Evolutionary conservation across 2,329 filamentous ascomycete genomes (phyloP), one percentile per base, ranked within the genome.

Genomic region (Pseudogymnoascus sp.): DNA sequence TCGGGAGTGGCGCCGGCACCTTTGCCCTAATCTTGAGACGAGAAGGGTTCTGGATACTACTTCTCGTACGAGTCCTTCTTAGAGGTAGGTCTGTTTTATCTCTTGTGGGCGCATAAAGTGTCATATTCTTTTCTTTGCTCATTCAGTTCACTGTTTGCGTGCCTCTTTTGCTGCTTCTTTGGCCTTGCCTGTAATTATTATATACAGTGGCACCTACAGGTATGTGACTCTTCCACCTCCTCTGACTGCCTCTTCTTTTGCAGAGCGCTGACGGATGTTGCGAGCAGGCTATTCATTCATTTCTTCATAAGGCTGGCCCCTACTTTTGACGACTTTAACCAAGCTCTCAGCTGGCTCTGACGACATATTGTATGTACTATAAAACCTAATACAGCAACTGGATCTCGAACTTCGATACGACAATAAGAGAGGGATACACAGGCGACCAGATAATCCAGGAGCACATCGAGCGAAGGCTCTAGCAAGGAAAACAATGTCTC

Each of bases 391-490:
- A 54, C 47, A 2, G 47, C n/a, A 32, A 32, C 47, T 12, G n/a
- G 11, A 6, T 12, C 47, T 54, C 47, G 47, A 54, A 34, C 14
- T 54, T 32, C 28, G 47, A 54, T 54, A 54, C 28, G 12, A 6
- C 6, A 54, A 22, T 6, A 41, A 25, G 57, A 25, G 34, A 41
- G 57, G 25, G 34, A 41, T 16, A 41, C 12, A 41, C 6, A 58
- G 57, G 9, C 32, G 11, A 37, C 25, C 2, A 7, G 57, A 58
- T 22, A 58, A 41, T 39, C 6, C 11, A 37, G 32, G 57, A 62
- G 67, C 65, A 67, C 32, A 35, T 57, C 66, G 62, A 38, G 57
- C 14, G 63, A 64, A 61, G 34, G 57, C 32, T 58, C 57, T n/a
- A 50, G 43, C 41, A 47, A 60, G 37, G 25, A 47, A 28, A 47